phyloP scores from a whole-genome alignment of 805 yeast genomes.

The Kodamaea laetipori region DNA sequence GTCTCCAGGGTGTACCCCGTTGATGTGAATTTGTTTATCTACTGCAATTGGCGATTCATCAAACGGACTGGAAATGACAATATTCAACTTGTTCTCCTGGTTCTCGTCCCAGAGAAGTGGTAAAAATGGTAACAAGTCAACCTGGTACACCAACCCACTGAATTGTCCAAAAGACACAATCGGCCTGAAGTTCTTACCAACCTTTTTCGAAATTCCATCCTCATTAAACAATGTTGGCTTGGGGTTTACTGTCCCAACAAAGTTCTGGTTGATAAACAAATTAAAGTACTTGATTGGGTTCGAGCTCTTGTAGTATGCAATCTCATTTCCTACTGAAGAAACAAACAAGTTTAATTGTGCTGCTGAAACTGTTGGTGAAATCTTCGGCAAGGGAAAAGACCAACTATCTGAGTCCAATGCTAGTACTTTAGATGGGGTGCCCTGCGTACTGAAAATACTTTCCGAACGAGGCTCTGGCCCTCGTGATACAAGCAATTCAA shows the following conservation, averaged over 20 bases:
- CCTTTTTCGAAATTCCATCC: conserved; percentile 21
- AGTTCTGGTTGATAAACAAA: conserved; percentile 24
- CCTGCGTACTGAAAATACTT: conserved; percentile 5
- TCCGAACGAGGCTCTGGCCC: conserved; percentile 4
- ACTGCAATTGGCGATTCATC: neutral
- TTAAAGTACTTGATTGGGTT: conserved; percentile 25
- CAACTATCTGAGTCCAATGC: conserved; percentile 23
- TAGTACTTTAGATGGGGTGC: conserved; percentile 16
- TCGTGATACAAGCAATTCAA: conserved; percentile 23
- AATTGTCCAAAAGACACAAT: conserved; percentile 30
- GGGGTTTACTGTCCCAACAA: conserved; percentile 27
- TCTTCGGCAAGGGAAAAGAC: conserved; percentile 23
- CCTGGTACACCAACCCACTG: conserved; percentile 28
- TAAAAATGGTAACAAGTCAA: conserved; percentile 28
- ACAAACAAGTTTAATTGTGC: conserved; percentile 23
- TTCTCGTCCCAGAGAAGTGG: conserved; percentile 28
- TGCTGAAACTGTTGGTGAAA: neutral
- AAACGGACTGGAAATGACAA: neutral
- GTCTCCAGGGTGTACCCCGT: conserved; percentile 2
- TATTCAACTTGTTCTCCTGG: neutral
- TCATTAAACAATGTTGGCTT: conserved; percentile 32
- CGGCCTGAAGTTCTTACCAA: conserved; percentile 23
- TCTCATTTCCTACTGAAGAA: conserved; percentile 30
- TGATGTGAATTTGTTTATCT: conserved; percentile 1
- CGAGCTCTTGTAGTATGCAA: conserved; percentile 23